Percentiles rank a stretch among this genome's conserved stretches.
Evolutionary conservation across 768 basidiomycete species (phyloP).

Genomic region (Tricholoma saponaceum): DNA sequence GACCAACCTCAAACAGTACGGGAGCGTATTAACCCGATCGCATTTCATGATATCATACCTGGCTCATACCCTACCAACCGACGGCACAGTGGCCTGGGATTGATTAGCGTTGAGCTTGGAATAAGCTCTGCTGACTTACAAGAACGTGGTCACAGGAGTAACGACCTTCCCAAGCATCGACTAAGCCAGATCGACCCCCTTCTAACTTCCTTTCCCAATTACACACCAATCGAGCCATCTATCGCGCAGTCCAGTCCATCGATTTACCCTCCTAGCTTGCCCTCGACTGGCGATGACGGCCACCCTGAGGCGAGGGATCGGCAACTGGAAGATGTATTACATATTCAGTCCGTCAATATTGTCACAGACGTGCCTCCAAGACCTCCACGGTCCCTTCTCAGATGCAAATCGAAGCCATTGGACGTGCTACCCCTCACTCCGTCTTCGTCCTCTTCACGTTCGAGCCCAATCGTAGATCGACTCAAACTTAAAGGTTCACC

Average conservation of each 20-base stretch:
- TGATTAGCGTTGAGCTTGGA: neutral
- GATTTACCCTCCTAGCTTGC: conserved; percentile 43
- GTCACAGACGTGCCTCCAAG: conserved; percentile 15
- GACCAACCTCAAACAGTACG: neutral
- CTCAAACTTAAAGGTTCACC: conserved; percentile 14
- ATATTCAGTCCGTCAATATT: conserved; percentile 5
- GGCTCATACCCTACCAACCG: neutral
- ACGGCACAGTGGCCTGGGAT: neutral
- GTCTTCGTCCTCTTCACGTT: conserved; percentile 33
- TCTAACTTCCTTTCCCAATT: conserved; percentile 12
- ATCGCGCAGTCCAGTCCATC: conserved; percentile 45
- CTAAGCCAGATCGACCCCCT: neutral
- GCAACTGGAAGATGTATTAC: conserved; percentile 11
- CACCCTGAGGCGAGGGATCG: conserved; percentile 16
- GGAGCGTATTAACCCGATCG: conserved; percentile 1
- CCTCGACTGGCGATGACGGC: conserved; percentile 29
- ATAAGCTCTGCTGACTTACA: conserved; percentile 1
- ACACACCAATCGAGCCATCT: conserved; percentile 21
- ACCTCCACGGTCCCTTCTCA: conserved; percentile 18
- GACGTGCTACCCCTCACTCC: conserved; percentile 35
- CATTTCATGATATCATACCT: neutral
- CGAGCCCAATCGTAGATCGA: conserved; percentile 21
- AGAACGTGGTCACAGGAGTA: conserved; percentile 1
- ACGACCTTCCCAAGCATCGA: neutral
- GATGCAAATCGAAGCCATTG: conserved; percentile 21